Evolutionary conservation across 1,284 basidiomycete genomes (phyloP).

Genomic region (Fistulinella cinereoalba): DNA sequence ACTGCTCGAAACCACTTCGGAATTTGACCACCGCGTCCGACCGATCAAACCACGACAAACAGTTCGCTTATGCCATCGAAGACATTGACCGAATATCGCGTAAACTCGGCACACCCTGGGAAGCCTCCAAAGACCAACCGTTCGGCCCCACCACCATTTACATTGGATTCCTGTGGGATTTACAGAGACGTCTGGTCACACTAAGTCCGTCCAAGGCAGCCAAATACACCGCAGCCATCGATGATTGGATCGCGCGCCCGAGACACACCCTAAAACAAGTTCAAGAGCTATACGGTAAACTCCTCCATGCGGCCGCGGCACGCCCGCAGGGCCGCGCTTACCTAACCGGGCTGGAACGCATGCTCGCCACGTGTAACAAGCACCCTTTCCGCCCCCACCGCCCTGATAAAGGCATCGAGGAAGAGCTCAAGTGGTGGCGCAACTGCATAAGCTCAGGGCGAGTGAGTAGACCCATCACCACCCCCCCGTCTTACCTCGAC

Average conservation of each 20-base stretch:
- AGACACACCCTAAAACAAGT: slow-evolving; percentile 1
- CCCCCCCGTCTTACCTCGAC: not conserved
- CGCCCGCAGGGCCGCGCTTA: not conserved
- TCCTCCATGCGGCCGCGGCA: not conserved
- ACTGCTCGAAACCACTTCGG: not conserved
- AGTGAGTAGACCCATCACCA: not conserved
- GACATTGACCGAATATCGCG: slow-evolving; percentile 2
- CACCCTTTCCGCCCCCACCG: slow-evolving; percentile 8
- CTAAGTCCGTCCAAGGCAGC: not conserved
- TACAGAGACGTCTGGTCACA: fast-evolving
- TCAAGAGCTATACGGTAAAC: slow-evolving; percentile 10
- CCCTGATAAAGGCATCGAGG: not conserved
- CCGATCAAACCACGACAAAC: not conserved
- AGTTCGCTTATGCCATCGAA: not conserved
- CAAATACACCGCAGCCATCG: slow-evolving; percentile 4
- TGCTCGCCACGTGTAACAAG: not conserved
- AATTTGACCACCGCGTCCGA: not conserved
- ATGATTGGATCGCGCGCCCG: not conserved
- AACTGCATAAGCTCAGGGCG: not conserved
- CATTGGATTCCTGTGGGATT: slow-evolving; percentile 9
- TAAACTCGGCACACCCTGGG: slow-evolving; percentile 4
- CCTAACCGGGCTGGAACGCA: slow-evolving; percentile 3
- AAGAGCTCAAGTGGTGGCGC: slow-evolving; percentile 10
- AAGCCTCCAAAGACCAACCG: slow-evolving; percentile 8
- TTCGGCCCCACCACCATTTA: not conserved